phyloP scores from a whole-genome alignment of 257 asterid genomes.

The Nicotiana sylvestris region DNA sequence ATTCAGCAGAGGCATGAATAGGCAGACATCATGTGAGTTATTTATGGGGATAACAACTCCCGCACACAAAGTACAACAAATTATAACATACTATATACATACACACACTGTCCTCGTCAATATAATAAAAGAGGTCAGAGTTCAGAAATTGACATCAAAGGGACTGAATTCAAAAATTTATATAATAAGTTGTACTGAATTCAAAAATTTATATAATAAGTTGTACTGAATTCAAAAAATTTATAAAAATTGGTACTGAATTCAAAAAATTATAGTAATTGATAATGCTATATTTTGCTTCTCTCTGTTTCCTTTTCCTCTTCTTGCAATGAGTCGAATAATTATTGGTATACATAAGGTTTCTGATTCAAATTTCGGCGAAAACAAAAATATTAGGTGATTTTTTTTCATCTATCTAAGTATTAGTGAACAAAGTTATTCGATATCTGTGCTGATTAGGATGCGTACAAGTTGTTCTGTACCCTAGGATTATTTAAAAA shows the following conservation, averaged over 20 bases:
- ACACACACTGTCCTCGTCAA: not conserved
- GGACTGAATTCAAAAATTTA: not conserved
- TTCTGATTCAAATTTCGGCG: too few species aligned
- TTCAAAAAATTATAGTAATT: not conserved
- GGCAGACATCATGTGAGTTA: conserved; percentile 14
- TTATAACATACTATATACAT: not conserved
- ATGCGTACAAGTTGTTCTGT: too few species aligned
- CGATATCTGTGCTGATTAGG: too few species aligned
- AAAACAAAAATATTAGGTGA: too few species aligned
- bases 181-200: not conserved
- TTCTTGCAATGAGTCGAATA: not conserved
- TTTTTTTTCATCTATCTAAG: too few species aligned
- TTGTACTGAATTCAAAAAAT: not conserved
- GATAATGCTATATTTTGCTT: not conserved
- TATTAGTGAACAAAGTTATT: too few species aligned
- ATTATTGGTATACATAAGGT: not conserved
- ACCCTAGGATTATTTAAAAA: too few species aligned
- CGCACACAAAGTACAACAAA: not conserved
- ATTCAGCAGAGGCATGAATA: not conserved
- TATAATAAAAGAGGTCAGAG: not conserved
- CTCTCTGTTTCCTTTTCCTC: not conserved
- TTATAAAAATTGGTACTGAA: too few species aligned
- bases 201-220: too few species aligned
- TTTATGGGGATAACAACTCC: not conserved
- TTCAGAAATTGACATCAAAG: not conserved